A percentile compares a stretch with the other conserved stretches of the same genome.
phyloP scores from a whole-genome alignment of 2,329 filamentous ascomycete species.

The Fusarium tricinctum region DNA sequence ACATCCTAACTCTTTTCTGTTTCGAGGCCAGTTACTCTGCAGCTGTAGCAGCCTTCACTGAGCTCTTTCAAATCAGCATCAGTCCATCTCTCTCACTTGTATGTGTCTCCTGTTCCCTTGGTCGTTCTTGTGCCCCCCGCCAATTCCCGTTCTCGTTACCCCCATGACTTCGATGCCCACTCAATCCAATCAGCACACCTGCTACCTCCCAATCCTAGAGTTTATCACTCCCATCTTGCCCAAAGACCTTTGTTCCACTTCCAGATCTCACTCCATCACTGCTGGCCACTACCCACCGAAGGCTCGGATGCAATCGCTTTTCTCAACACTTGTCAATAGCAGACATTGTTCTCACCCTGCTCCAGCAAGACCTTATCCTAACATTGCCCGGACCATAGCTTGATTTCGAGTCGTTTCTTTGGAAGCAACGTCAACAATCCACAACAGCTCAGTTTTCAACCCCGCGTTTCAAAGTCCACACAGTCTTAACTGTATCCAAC shows the following conservation, averaged over 20 bases:
- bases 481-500: constrained; percentile 9
- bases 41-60: constrained; percentile 13
- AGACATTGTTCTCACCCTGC: not conserved
- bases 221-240: constrained; percentile 15
- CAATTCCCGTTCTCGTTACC: not conserved
- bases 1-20: constrained; percentile 26
- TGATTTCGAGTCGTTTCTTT: constrained; percentile 1
- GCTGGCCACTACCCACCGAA: constrained; percentile 3
- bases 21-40: constrained; percentile 24
- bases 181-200: constrained; percentile 20
- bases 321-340: not conserved
- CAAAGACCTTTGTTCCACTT: constrained; percentile 7
- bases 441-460: constrained; percentile 24
- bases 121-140: constrained; percentile 13
- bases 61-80: constrained; percentile 19
- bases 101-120: constrained; percentile 33
- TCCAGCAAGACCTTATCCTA: not conserved
- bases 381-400: constrained; percentile 4
- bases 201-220: constrained; percentile 14
- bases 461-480: constrained; percentile 41
- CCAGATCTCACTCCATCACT: constrained; percentile 5
- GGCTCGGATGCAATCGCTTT: not conserved
- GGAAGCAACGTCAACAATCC: constrained; percentile 19
- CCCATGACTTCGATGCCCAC: constrained; percentile 1
- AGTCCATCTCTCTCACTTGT: constrained; percentile 36